Evolutionary conservation across 371 early-diverging fungal genomes (phyloP), one percentile per base, ranked within the genome.

Genomic region (Parasitella parasitica): DNA sequence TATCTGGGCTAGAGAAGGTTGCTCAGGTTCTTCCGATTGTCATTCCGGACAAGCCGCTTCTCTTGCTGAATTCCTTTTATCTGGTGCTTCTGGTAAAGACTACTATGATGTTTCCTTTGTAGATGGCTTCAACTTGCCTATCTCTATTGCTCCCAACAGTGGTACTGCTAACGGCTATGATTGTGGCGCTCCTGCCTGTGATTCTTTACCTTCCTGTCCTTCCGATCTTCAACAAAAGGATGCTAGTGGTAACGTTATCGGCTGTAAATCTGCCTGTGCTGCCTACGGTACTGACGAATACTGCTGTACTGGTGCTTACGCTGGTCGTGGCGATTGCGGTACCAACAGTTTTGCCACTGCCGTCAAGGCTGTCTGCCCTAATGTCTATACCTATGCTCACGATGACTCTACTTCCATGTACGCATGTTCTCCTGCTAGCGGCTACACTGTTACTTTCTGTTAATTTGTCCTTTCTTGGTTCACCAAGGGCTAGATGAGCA

Each of bases 81-180:
- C 46, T 20, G 57, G 35, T 35, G 46, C 37, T 18, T 58, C 28
- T 37, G 65, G 58, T 32, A 58, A 70, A 20, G 73, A 73, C 20
- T 74, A 57, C 32, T 77, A 77, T 39, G 77, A 77, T 50, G 43
- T 77, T 9, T 70, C 70, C 3, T 70, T 74, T 57, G 77, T 77
- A 6, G 77, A 77, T 41, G 77, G 77, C 7, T 72, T 59, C 59
- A 77, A 77, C 20, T 50, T 77, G 13, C 77, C 77, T 3, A 27
- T 77, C 12, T 26, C 43, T 49, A 68, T 77, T 20, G 20, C 54
- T 16, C 74, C 77, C 12, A 66, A 72, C 36, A 62, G 63, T 18
- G 66, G 57, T 27, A 18, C 50, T 24, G 58, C 55, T 5, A 39
- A 61, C 35, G 68, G 67, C 41, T 63, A 70, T 37, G 63, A 59